Evolutionary conservation across 257 asterid genomes (phyloP).

Genomic region (Lycium barbarum): DNA sequence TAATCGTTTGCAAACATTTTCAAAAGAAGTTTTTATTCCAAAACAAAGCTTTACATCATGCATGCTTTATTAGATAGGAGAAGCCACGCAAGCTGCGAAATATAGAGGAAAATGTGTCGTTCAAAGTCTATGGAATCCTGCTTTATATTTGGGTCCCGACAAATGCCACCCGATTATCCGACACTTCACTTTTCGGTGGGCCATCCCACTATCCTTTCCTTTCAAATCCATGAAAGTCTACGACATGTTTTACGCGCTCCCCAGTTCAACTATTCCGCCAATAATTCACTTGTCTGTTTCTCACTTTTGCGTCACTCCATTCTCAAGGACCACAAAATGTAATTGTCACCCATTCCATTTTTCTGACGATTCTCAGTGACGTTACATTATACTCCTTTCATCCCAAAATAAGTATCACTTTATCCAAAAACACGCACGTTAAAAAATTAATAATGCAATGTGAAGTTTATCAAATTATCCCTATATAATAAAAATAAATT

Average conservation of each 20-base stretch:
- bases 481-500: too few species aligned
- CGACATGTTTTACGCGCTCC: slow-evolving; percentile 39
- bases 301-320: neutral
- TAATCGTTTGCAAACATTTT: neutral
- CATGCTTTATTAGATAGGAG: slow-evolving; percentile 19
- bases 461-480: too few species aligned
- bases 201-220: slow-evolving; percentile 31
- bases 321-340: neutral
- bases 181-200: slow-evolving; percentile 48
- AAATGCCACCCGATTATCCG: slow-evolving; percentile 50
- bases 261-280: slow-evolving; percentile 49
- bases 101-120: slow-evolving; percentile 27
- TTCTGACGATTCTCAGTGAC: neutral
- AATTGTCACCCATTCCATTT: neutral
- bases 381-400: neutral
- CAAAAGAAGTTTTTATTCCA: neutral
- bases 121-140: slow-evolving; percentile 38
- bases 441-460: too few species aligned
- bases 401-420: too few species aligned
- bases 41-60: neutral
- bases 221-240: slow-evolving; percentile 46
- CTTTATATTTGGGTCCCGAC: slow-evolving; percentile 40
- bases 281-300: slow-evolving; percentile 41
- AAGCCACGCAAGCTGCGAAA: neutral
- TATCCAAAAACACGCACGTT: too few species aligned